phyloP scores from a whole-genome alignment of 805 yeast genomes.

The Pichia heedii region DNA sequence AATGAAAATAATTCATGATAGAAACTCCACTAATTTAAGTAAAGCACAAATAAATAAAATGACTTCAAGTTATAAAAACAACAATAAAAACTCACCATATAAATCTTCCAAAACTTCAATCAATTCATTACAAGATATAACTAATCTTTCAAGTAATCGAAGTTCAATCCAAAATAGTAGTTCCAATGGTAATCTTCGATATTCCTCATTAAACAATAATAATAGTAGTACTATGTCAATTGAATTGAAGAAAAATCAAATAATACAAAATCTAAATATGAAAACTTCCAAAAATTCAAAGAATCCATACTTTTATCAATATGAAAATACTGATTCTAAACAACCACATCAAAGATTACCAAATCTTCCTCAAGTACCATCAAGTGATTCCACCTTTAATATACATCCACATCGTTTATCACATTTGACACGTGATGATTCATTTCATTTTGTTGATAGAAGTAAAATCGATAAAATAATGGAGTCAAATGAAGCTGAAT shows the following conservation, averaged over 20 bases:
- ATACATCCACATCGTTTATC: background rate
- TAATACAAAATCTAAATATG: conserved; percentile 3
- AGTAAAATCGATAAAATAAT: too few relatives aligned
- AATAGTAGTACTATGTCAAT: conserved; percentile 2
- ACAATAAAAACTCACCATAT: background rate
- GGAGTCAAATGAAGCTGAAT: too few relatives aligned
- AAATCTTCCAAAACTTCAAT: conserved; percentile 2
- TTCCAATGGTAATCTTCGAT: background rate
- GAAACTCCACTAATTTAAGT: background rate
- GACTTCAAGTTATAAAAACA: background rate
- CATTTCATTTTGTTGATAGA: conserved; percentile 3
- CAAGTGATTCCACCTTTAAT: too few relatives aligned
- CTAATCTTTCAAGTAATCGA: background rate
- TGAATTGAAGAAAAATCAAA: conserved; percentile 5
- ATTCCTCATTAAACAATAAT: background rate
- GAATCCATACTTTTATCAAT: conserved; percentile 10
- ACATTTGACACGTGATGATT: background rate
- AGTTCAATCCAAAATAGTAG: background rate
- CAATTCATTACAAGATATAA: background rate
- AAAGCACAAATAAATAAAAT: background rate
- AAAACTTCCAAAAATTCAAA: conserved; percentile 4
- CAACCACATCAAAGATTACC: conserved; percentile 6
- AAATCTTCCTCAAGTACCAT: background rate
- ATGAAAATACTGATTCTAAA: background rate
- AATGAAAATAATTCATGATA: background rate